A percentile compares a stretch with the other conserved stretches of the same genome.
phyloP scores from a whole-genome alignment of 345 rosid genomes.

The Eucalyptus curtisii region DNA sequence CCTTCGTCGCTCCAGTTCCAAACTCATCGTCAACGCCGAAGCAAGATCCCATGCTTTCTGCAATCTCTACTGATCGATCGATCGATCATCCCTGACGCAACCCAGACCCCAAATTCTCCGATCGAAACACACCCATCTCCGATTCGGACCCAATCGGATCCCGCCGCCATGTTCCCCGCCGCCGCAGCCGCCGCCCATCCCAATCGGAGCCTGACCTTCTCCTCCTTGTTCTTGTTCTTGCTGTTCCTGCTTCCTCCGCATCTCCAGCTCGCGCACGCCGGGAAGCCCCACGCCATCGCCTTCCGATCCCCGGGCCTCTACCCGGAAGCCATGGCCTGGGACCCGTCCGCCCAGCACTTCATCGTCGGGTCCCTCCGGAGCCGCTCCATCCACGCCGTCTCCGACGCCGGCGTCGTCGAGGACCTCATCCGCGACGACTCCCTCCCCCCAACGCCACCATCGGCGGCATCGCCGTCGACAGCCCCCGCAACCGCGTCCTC shows the following conservation, averaged over 20 bases:
- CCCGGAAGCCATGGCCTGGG: conserved; percentile 75
- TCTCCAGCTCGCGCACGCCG: not conserved
- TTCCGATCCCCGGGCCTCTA: conserved; percentile 62
- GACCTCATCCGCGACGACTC: conserved; percentile 41
- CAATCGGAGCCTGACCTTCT: not conserved
- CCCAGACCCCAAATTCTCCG: not conserved
- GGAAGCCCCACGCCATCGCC: conserved; percentile 37
- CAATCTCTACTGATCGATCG: not conserved
- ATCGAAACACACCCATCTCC: not conserved
- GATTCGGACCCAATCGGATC: not conserved
- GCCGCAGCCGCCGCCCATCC: not conserved
- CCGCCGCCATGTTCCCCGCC: not conserved
- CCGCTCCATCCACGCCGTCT: conserved; percentile 54
- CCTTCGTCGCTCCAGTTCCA: not conserved
- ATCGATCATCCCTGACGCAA: not conserved
- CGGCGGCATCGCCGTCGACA: conserved; percentile 52
- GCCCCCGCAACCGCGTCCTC: conserved; percentile 44
- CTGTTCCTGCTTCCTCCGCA: not conserved
- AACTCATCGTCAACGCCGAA: not conserved
- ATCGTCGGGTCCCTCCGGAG: conserved; percentile 57
- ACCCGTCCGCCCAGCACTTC: conserved; percentile 63
- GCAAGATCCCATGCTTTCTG: not conserved
- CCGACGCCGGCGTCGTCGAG: conserved; percentile 70
- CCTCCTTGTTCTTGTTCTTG: not conserved
- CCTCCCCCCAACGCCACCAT: conserved; percentile 55